phyloP scores from a whole-genome alignment of 1,284 basidiomycete species.

The Naganishia albida region DNA sequence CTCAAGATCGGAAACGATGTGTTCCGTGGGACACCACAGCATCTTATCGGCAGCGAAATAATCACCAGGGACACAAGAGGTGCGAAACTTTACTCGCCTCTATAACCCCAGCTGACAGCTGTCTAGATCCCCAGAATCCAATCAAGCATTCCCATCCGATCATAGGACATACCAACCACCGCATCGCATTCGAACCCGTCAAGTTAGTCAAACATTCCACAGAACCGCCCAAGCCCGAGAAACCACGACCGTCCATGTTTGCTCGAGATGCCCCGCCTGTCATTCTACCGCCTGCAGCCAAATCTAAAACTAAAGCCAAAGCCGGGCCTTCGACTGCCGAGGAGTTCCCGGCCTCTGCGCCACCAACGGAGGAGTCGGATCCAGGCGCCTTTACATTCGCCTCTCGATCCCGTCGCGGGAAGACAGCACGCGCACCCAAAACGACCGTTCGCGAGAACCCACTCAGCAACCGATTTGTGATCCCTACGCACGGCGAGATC shows the following conservation, averaged over 20 bases:
- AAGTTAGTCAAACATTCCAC: conserved; percentile 9
- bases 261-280: conserved; percentile 6
- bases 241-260: conserved; percentile 18
- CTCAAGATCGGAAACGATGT: conserved; percentile 33
- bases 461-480: conserved; percentile 11
- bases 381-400: not conserved
- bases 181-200: conserved; percentile 31
- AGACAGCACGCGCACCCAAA: not conserved
- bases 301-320: not conserved
- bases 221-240: not conserved
- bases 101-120: not conserved
- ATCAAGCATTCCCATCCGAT: conserved; percentile 27
- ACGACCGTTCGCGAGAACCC: conserved; percentile 5
- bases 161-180: conserved; percentile 19
- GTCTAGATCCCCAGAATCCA: conserved; percentile 30
- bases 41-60: conserved; percentile 32
- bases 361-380: not conserved
- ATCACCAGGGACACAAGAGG: conserved; percentile 29
- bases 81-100: not conserved
- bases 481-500: conserved; percentile 16
- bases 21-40: conserved; percentile 28
- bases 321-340: not conserved
- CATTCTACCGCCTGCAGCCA: not conserved
- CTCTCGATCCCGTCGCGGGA: not conserved
- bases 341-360: not conserved